phyloP scores from a whole-genome alignment of 2,329 filamentous ascomycete genomes.

The Penicillium brasilianum region DNA sequence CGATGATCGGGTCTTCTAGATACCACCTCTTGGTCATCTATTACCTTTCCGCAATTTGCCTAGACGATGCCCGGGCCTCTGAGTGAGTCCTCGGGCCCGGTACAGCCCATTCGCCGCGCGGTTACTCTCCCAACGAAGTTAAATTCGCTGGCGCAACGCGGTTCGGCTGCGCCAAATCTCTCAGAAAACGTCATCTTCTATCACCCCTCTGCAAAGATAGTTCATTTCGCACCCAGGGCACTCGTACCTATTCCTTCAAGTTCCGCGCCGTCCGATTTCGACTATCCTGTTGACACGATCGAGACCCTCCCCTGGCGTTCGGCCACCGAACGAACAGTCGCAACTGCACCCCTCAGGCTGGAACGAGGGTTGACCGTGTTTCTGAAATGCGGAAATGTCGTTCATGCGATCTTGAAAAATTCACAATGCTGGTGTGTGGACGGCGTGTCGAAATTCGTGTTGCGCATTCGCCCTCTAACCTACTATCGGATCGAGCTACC shows the following conservation, averaged over 20 bases:
- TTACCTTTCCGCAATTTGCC: slow-evolving; percentile 10
- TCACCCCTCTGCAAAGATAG: slow-evolving; percentile 73
- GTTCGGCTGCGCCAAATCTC: slow-evolving; percentile 31
- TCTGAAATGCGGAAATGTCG: slow-evolving; percentile 79
- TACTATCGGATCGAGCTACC: slow-evolving; percentile 93
- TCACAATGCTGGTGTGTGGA: slow-evolving; percentile 95
- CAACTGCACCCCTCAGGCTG: slow-evolving; percentile 79
- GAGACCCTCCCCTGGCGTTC: slow-evolving; percentile 75
- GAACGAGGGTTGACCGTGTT: slow-evolving; percentile 89
- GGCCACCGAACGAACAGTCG: slow-evolving; percentile 78
- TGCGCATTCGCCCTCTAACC: slow-evolving; percentile 79
- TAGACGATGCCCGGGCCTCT: slow-evolving; percentile 42
- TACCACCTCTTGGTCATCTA: slow-evolving; percentile 10
- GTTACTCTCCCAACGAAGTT: slow-evolving; percentile 45
- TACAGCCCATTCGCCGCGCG: slow-evolving; percentile 40
- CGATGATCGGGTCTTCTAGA: slow-evolving; percentile 9
- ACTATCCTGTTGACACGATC: slow-evolving; percentile 57
- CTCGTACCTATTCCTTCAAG: slow-evolving; percentile 50
- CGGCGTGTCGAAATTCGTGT: slow-evolving; percentile 80
- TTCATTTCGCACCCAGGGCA: slow-evolving; percentile 61
- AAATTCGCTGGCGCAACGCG: slow-evolving; percentile 36
- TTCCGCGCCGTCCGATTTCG: slow-evolving; percentile 48
- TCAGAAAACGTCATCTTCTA: slow-evolving; percentile 65
- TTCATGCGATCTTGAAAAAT: slow-evolving; percentile 85
- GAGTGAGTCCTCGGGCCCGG: slow-evolving; percentile 36